Percentiles rank a stretch among this genome's conserved stretches.
Evolutionary conservation across 2,329 filamentous ascomycete genomes (phyloP).

Genomic region (Fusarium floridanum): DNA sequence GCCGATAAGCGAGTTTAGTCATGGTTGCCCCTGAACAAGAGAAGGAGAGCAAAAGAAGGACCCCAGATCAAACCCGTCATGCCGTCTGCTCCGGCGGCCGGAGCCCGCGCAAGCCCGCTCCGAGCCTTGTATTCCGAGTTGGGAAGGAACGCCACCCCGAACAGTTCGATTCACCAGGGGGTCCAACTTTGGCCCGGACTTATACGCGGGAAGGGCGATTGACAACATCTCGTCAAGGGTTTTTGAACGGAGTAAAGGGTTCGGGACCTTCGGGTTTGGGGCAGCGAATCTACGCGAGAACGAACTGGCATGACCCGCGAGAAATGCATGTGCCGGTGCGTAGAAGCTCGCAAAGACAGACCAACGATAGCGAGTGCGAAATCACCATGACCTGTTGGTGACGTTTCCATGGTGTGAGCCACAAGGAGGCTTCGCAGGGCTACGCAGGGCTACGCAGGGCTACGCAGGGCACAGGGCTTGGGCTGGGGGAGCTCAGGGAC

Average conservation of each 20-base stretch:
- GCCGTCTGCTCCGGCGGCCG: conserved; percentile 4
- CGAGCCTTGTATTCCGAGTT: conserved; percentile 7
- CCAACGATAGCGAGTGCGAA: conserved; percentile 29
- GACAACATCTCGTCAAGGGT: not conserved
- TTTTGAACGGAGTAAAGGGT: not conserved
- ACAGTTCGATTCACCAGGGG: conserved; percentile 20
- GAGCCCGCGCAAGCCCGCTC: conserved; percentile 3
- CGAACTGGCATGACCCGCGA: conserved; percentile 12
- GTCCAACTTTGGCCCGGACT: conserved; percentile 26
- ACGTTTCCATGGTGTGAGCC: conserved; percentile 44
- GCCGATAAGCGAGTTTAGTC: conserved; percentile 14
- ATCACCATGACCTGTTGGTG: conserved; percentile 43
- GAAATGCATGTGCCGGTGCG: not conserved
- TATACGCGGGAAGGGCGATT: conserved; percentile 13
- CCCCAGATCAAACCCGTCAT: conserved; percentile 5
- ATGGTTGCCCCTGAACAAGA: not conserved
- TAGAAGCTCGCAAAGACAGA: conserved; percentile 1
- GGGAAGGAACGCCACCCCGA: conserved; percentile 22
- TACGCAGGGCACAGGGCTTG: conserved; percentile 34
- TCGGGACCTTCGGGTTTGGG: not conserved
- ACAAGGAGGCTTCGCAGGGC: conserved; percentile 32
- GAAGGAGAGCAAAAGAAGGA: not conserved
- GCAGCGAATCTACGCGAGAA: conserved; percentile 14
- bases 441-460: conserved; percentile 32
- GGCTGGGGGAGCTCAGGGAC: conserved; percentile 12